Base-by-base conservation (phyloP, 2,329 filamentous ascomycete genomes). In the Dactylellina cionopaga region DNA sequence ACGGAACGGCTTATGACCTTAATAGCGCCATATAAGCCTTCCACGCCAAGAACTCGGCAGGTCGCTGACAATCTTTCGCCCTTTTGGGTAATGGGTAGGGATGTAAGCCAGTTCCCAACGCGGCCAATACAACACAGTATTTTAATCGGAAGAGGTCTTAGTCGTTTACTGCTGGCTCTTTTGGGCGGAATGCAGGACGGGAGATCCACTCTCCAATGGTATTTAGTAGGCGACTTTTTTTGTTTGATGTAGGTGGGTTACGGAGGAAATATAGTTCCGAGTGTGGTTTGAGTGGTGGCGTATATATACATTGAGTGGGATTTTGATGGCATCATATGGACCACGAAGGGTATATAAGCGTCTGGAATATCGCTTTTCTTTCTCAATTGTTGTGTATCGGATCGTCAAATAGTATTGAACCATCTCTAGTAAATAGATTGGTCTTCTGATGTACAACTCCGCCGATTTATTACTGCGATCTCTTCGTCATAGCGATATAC, bases 61-160 rank as follows among this genome's bases (percentile, higher is more conserved):
- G 35, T 25, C 46, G 59, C 47, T 55, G 49, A 64, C 31, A 37
- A 51, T 66, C 22, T 41, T 24, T 56, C n/a, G n/a, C 62, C 43
- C 31, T 33, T 58, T 58, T 10, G 2, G 43, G 51, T 49, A 66
- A 49, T 44, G 6, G 44, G 31, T 33, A 59, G 54, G 63, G 54
- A 37, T 59, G 63, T 68, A 68, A 68, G 63, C 63, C 63, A 52
- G 33, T 25, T 24, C 13, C 35, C 47, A 6, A 4, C 35, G 47
- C 27, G 35, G 49, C 35, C 39, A 33, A 54, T 33, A 55, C n/a
- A 24, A 4, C 17, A n/a, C 29, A 51, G 35, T 19, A 51, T 51
- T 24, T 22, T n/a, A 37, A 19, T 6, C 31, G 13, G 31, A 13
- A 13, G 31, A n/a, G 27, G 17, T 13, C 15, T 37, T 6, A 11